phyloP scores from a whole-genome alignment of 2,329 filamentous ascomycete genomes.

The Blastomyces emzantsi region DNA sequence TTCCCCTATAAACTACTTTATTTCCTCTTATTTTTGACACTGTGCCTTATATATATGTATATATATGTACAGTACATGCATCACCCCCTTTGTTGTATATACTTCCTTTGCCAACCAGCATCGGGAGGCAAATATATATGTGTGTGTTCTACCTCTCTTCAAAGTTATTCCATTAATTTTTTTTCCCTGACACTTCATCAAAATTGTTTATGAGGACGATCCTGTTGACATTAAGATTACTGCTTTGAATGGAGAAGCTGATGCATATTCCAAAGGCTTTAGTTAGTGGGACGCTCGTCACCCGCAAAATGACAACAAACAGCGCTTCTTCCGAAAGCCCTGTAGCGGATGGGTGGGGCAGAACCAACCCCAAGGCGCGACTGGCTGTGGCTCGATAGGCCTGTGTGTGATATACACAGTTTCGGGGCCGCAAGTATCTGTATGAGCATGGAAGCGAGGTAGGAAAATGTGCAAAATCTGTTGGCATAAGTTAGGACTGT shows the following conservation, averaged over 20 bases:
- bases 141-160: background rate
- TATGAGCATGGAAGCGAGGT: too few species aligned
- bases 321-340: slow-evolving; percentile 38
- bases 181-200: background rate
- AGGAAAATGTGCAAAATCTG: too few species aligned
- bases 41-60: background rate
- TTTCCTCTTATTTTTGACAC: background rate
- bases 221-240: background rate
- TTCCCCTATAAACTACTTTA: background rate
- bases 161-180: background rate
- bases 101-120: background rate
- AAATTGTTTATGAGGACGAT: background rate
- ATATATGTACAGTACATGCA: too few species aligned
- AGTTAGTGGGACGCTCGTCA: slow-evolving; percentile 53
- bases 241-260: background rate
- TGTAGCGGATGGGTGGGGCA: slow-evolving; percentile 39
- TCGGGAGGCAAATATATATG: background rate
- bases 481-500: too few species aligned
- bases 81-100: background rate
- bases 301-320: slow-evolving; percentile 55
- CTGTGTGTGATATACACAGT: too few species aligned
- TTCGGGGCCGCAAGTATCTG: too few species aligned
- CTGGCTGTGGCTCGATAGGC: slow-evolving; percentile 30
- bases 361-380: too few species aligned
- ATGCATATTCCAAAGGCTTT: background rate